A percentile compares a stretch with the other conserved stretches of the same genome.
phyloP scores from a whole-genome alignment of 1,139 yeast species.

The Taiozyma sp. region DNA sequence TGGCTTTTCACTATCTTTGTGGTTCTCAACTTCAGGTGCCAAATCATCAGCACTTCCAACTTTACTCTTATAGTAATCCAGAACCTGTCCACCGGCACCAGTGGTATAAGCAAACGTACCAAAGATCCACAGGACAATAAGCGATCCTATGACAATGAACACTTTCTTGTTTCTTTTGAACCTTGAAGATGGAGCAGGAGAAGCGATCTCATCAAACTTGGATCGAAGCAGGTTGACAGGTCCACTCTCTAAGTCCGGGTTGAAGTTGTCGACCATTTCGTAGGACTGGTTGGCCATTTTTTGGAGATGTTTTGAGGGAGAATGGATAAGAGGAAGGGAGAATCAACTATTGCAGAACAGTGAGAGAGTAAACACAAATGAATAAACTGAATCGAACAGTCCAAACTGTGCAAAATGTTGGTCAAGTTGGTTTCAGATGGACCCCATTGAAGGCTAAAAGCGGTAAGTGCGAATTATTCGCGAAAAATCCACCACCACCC shows the following conservation, averaged over 20 bases:
- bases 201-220: not conserved
- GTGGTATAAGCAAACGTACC: constrained; percentile 11
- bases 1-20: not conserved
- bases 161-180: constrained; percentile 11
- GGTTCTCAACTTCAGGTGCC: constrained; percentile 8
- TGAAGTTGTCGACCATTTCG: constrained; percentile 17
- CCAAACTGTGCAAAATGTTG: not conserved
- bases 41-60: constrained; percentile 8
- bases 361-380: no score
- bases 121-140: constrained; percentile 12
- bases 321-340: no score
- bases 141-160: constrained; percentile 4
- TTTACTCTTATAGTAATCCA: constrained; percentile 18
- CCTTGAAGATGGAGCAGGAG: not conserved
- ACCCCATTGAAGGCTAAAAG: not conserved
- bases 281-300: constrained; percentile 23
- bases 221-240: not conserved
- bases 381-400: no score
- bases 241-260: constrained; percentile 15
- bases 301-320: no score
- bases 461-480: not conserved
- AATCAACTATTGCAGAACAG: no score
- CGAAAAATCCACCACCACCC: constrained; percentile 17
- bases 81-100: constrained; percentile 10
- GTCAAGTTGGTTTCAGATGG: not conserved